Base-by-base conservation (phyloP, 1,284 basidiomycete species). In the Naganishia sp. region DNA sequence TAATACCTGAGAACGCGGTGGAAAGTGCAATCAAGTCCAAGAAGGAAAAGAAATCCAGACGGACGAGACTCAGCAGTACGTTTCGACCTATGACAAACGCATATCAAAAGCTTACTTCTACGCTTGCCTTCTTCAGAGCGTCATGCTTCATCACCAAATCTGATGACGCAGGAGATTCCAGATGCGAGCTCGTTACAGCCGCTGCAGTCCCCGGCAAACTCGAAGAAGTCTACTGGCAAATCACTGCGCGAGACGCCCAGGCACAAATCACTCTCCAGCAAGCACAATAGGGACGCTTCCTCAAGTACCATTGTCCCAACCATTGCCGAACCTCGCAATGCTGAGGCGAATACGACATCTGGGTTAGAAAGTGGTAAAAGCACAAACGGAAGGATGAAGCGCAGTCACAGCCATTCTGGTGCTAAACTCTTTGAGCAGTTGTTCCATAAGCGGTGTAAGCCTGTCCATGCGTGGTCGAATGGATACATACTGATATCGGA, bases 21-120 rank as follows among this genome's bases (percentile, higher is more conserved):
- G 16, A 39, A 39, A 39, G 36, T 7, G 36, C 36, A 39, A 75
- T 53, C 69, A 74, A 54, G 74, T 71, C 18, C 68, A 74, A 59
- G 69, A 70, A 43, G 64, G 64, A 43, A 53, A 67, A n/a, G 52
- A 73, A 53, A 55, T 63, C 23, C 50, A 69, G 63, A 67, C 70
- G 23, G 61, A 67, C 48, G 67, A 68, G 46, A 50, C 52, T 55
- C 18, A 42, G 55, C 56, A 49, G 63, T 45, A 33, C 28, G 56
- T 25, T 28, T 54, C 13, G 36, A 39, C 7, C 6, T 13, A 39
- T 39, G 13, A 39, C 36, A 3, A 9, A 57, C 21, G 31, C 63
- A 6, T 67, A 21, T 18, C 68, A 48, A 56, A 50, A 15, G 39
- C 66, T 25, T 66, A 68, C 46, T n/a, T 18, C 18, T 42, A 13